Evolutionary conservation across 1,284 basidiomycete genomes (phyloP), one percentile per base, ranked within the genome.

Genomic region (Fomitiporia mediterranea): DNA sequence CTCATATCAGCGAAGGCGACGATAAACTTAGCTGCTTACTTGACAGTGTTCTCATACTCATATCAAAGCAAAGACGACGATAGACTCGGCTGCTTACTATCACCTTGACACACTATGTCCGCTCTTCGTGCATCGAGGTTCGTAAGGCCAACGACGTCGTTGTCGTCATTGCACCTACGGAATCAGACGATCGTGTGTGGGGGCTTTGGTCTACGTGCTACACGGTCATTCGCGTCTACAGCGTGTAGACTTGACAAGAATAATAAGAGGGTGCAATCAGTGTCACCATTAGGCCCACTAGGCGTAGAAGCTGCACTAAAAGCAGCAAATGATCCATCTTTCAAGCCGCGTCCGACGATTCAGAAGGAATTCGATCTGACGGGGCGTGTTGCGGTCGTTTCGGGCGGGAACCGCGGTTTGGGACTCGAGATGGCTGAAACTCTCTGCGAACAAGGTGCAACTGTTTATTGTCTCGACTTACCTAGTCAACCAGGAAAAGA

Each of bases 391-490:
- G 85, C 81, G 30, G 74, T 92, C 59, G 82, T 92, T 44, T 88
- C 89, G 0, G 89, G 89, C 8, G 91, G 76, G 2, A 89, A 89
- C 64, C 79, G 91, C 49, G 91, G 91, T 1, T 78, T 94, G 8
- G 91, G 91, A 3, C 79, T 94, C 38, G 89, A 91, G 70, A 86
- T 90, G 80, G 89, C 89, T 30, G 74, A 90, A 54, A 81, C 84
- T 3, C 72, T 91, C 35, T 78, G 83, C 35, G 91, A 94, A 71
- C 83, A 83, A 2, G 90, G 89, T 50, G 88, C 89, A 3, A 81
- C 73, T 1, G 82, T 94, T 0, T 89, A 90, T 68, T 90, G 86
- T 64, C 69, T 92, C 32, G 91, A 94, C 68, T 71, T 92, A 4
- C 80, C 87, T 2, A 64, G 73, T 48, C 69, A 73, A 50, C 86